These are phyloP conservation scores for Xenoacremonium recifei DNA, from an alignment of 2,329 filamentous ascomycete genomes.

Conservation along the genomic window DNA sequence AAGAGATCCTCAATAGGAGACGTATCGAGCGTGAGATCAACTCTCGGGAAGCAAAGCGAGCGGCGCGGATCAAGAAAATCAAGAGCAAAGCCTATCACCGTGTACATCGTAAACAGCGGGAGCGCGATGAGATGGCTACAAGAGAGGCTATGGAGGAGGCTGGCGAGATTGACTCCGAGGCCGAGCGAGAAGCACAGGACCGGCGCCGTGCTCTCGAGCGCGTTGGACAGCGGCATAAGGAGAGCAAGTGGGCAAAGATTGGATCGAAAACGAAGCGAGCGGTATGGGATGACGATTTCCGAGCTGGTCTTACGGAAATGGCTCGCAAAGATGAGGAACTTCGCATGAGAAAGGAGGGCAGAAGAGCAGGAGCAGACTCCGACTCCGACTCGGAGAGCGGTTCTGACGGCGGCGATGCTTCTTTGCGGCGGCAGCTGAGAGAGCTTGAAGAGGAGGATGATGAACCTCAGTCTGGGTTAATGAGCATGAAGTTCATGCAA, in stretches of 20 bases:
- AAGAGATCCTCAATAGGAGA: constrained; percentile 69
- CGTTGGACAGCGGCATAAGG: constrained; percentile 80
- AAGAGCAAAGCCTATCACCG: constrained; percentile 95
- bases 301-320: constrained; percentile 75
- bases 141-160: constrained; percentile 54
- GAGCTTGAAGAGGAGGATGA: constrained; percentile 46
- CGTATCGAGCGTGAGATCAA: constrained; percentile 80
- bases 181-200: constrained; percentile 64
- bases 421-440: constrained; percentile 46
- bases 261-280: constrained; percentile 75
- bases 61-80: constrained; percentile 97
- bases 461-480: constrained; percentile 64
- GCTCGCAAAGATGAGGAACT: constrained; percentile 80
- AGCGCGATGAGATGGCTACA: constrained; percentile 52
- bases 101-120: constrained; percentile 76
- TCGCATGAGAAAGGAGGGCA: constrained; percentile 74
- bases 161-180: constrained; percentile 62
- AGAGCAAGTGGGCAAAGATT: constrained; percentile 90
- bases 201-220: constrained; percentile 77
- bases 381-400: constrained; percentile 56
- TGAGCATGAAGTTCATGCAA: constrained; percentile 92
- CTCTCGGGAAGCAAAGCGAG: constrained; percentile 83
- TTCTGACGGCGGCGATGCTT: constrained; percentile 56
- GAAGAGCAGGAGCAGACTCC: constrained; percentile 44
- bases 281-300: constrained; percentile 86